These are phyloP conservation scores for Skeletonema tropicum DNA, from an alignment of 108 stramenopile species.

Conservation along the genomic window DNA sequence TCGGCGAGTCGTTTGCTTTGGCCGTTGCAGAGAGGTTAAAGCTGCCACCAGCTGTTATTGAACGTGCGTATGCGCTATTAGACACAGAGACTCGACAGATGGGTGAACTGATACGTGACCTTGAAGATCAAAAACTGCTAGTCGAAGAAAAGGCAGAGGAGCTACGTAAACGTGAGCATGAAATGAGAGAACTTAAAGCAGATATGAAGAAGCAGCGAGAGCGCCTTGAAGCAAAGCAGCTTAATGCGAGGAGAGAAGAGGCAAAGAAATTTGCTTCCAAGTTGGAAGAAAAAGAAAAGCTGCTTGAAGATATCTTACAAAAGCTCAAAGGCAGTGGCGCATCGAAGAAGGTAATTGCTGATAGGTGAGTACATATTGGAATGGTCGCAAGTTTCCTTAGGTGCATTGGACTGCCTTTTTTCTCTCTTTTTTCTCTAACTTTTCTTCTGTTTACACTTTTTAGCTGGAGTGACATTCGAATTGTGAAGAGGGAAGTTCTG, in stretches of 20 bases:
- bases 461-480: conserved; percentile 86
- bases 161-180: conserved; percentile 67
- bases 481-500: conserved; percentile 81
- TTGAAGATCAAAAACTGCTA: conserved; percentile 79
- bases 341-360: conserved; percentile 79
- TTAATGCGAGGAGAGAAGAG: conserved; percentile 76
- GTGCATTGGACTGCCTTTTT: too few relatives aligned
- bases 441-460: background rate
- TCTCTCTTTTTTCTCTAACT: background rate
- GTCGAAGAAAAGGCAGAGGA: conserved; percentile 77
- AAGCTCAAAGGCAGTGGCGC: conserved; percentile 77
- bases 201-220: conserved; percentile 74
- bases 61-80: conserved; percentile 79
- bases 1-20: conserved; percentile 93
- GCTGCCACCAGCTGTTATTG: conserved; percentile 73
- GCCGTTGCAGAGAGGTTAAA: conserved; percentile 85
- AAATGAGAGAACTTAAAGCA: conserved; percentile 70
- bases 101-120: conserved; percentile 84
- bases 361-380: conserved; percentile 31
- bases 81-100: conserved; percentile 87
- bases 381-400: background rate
- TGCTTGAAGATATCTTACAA: conserved; percentile 84
- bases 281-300: conserved; percentile 88
- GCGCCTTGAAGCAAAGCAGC: conserved; percentile 68
- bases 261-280: conserved; percentile 81